Evolutionary conservation across 208 protist genomes (phyloP), one percentile per base, ranked within the genome.

Genomic region (Trypanosoma cruzi): DNA sequence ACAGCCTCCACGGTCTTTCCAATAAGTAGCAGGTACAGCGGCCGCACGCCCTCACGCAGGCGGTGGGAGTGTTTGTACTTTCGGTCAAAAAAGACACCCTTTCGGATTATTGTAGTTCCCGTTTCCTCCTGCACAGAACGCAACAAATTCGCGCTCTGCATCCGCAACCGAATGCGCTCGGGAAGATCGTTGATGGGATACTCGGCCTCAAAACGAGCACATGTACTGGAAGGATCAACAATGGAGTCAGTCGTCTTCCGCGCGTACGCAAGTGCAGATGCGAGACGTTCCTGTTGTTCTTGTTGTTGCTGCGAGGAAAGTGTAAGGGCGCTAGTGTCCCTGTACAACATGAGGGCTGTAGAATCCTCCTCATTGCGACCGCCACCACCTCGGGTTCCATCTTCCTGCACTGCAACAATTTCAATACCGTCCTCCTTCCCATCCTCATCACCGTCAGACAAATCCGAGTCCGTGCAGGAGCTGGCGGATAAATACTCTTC

Each of bases 171-270:
- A 28, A 96, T 80, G 29, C 77, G 58, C 34, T 84, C 77, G 18
- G 88, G 86, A 22, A 93, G 62, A 68, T 96, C 90, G 77, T 96
- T 96, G 63, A 96, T 86, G 20, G 73, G 60, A 61, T 89, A 93
- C 75, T 96, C 86, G n/a, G 71, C 74, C 68, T 90, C 82, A 67
- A 96, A 96, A 29, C 90, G 88, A 20, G 93, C 79, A 53, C 61
- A 61, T 11, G 58, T 50, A n/a, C 61, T 37, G n/a, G 79, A 75
- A 34, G 81, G 75, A 14, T 71, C 65, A 1, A 66, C 64, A 8
- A 73, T 69, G 7, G 73, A 82, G 22, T 87, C 81, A 1, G 88
- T 94, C 29, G 88, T 93, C 56, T 91, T 91, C 50, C 87, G 73
- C 3, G 90, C 90, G 42, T 86, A 90, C 2, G 78, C 82, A n/a